Evolutionary conservation across 2,329 filamentous ascomycete species (phyloP).

Genomic region (Westerdykella aurantiaca): DNA sequence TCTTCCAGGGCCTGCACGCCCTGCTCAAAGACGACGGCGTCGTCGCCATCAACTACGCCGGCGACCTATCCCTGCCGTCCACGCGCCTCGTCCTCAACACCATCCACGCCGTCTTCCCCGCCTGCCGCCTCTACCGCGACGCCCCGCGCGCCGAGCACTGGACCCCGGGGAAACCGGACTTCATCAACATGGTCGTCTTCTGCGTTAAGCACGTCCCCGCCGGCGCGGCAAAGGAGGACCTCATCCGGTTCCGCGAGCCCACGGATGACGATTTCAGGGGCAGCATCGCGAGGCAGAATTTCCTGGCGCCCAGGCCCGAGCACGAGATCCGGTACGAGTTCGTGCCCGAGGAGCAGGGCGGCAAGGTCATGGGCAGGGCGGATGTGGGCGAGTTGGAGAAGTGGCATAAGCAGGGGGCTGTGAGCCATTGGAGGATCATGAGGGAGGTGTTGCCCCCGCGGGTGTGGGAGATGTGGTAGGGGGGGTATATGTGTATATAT

Average conservation of each 20-base stretch:
- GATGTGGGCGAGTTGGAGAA: conserved; percentile 61
- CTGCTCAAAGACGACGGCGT: conserved; percentile 74
- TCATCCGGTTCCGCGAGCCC: conserved; percentile 62
- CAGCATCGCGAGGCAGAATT: conserved; percentile 63
- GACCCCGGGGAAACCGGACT: conserved; percentile 50
- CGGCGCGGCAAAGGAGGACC: conserved; percentile 16
- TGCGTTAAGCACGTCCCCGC: conserved; percentile 59
- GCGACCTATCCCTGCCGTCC: conserved; percentile 71
- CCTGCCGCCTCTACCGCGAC: conserved; percentile 88
- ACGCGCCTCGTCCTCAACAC: conserved; percentile 76
- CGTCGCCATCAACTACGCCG: conserved; percentile 94
- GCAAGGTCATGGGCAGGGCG: conserved; percentile 54
- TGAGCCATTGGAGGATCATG: conserved; percentile 91
- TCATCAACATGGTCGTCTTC: conserved; percentile 95
- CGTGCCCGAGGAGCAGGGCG: conserved; percentile 32
- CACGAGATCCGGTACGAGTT: conserved; percentile 46
- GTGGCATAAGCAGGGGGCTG: conserved; percentile 69
- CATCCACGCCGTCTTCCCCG: conserved; percentile 75
- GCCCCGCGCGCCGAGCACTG: conserved; percentile 48
- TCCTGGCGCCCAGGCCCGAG: conserved; percentile 67
- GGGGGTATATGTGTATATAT: background rate
- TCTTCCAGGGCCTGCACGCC: conserved; percentile 63
- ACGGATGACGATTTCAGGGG: conserved; percentile 61
- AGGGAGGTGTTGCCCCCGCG: conserved; percentile 67
- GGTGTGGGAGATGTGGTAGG: conserved; percentile 85